Evolutionary conservation across 169 alveolate genomes (phyloP).

Genomic region (Cryptosporidium bovis): DNA sequence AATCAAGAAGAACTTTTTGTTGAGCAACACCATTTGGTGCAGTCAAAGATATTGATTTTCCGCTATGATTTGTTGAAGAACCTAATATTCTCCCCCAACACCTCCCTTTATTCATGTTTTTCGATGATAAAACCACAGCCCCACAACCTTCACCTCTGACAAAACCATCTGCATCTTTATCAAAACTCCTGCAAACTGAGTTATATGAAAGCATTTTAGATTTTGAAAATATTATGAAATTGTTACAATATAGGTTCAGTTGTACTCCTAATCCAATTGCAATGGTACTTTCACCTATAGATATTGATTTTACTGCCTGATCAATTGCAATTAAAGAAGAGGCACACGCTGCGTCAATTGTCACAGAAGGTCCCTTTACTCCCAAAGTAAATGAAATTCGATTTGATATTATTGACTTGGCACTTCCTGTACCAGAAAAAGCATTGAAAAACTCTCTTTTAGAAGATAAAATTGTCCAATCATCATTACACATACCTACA

Average conservation of each 20-base stretch:
- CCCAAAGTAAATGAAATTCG: conserved; percentile 47
- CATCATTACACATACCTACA: conserved; percentile 72
- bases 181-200: conserved; percentile 80
- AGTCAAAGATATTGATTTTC: conserved; percentile 79
- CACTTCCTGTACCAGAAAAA: conserved; percentile 70
- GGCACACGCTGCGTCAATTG: conserved; percentile 72
- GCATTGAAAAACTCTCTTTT: conserved; percentile 52
- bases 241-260: conserved; percentile 59
- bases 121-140: conserved; percentile 73
- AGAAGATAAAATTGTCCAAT: conserved; percentile 42
- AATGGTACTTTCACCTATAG: conserved; percentile 19
- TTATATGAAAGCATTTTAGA: conserved; percentile 79
- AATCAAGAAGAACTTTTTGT: conserved; percentile 76
- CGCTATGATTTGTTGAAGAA: conserved; percentile 80
- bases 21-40: conserved; percentile 84
- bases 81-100: conserved; percentile 75
- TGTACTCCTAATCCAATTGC: conserved; percentile 68
- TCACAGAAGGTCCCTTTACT: conserved; percentile 52
- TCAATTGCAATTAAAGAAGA: conserved; percentile 70
- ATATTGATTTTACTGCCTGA: conserved; percentile 41
- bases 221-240: conserved; percentile 64
- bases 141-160: conserved; percentile 82
- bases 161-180: conserved; percentile 80
- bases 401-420: conserved; percentile 67
- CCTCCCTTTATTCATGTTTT: neutral